Percentiles rank a stretch among this genome's conserved stretches.
These are phyloP conservation scores for Pseudocercospora macadamiae DNA, from an alignment of 2,329 filamentous ascomycete species.

Conservation along the genomic window DNA sequence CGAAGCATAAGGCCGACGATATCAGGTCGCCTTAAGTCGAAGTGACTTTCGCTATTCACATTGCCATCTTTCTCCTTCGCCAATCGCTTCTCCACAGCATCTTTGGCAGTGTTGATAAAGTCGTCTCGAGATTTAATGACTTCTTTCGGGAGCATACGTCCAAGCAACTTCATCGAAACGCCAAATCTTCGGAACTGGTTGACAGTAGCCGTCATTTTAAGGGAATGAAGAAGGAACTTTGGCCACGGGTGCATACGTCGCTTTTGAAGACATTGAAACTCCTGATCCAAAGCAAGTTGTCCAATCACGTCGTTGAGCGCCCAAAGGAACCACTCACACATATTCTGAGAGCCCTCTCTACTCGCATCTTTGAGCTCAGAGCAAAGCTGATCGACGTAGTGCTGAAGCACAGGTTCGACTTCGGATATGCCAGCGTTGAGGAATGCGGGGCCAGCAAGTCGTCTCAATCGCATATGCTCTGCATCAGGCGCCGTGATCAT, in stretches of 20 bases:
- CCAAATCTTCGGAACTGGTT: slow-evolving; percentile 29
- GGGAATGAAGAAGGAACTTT: slow-evolving; percentile 22
- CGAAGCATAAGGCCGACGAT: slow-evolving; percentile 30
- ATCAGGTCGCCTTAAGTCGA: slow-evolving; percentile 18
- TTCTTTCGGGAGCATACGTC: slow-evolving; percentile 17
- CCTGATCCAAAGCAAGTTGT: slow-evolving; percentile 58
- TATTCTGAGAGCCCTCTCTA: slow-evolving; percentile 68
- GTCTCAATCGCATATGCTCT: slow-evolving; percentile 25
- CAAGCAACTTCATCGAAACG: slow-evolving; percentile 19
- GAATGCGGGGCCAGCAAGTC: slow-evolving; percentile 26
- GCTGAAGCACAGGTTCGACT: slow-evolving; percentile 28
- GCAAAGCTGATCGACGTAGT: slow-evolving; percentile 27
- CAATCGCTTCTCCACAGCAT: slow-evolving; percentile 23
- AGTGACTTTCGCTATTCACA: slow-evolving; percentile 2
- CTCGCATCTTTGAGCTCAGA: slow-evolving; percentile 21
- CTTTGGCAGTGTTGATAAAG: slow-evolving; percentile 24
- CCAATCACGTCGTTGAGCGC: slow-evolving; percentile 74
- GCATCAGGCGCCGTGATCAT: slow-evolving; percentile 29
- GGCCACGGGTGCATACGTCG: slow-evolving; percentile 31
- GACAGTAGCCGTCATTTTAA: slow-evolving; percentile 23
- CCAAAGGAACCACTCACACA: slow-evolving; percentile 77
- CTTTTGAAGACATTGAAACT: slow-evolving; percentile 39
- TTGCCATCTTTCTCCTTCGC: slow-evolving; percentile 15
- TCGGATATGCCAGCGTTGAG: slow-evolving; percentile 28
- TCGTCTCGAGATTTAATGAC: slow-evolving; percentile 10